Conservation (phyloP, 2,329 filamentous ascomycete genomes). For the Aspergillus fumigatiaffinis region DNA sequence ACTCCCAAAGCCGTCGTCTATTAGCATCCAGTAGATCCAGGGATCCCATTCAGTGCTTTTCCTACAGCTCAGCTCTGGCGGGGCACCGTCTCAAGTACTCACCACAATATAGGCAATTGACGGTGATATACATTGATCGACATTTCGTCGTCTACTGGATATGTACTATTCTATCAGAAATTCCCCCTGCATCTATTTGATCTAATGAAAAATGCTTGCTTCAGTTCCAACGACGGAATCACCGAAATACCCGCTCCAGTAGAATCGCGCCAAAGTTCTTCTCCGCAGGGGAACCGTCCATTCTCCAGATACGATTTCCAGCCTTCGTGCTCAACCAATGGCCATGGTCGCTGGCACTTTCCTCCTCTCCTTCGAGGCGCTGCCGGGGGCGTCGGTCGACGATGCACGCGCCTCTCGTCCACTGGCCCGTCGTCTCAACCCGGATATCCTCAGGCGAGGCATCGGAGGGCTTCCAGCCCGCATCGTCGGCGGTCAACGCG, state of each 20-base stretch:
- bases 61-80: too few relatives aligned
- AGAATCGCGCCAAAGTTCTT: conserved; percentile 63
- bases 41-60: too few relatives aligned
- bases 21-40: too few relatives aligned
- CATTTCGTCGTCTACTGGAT: too few relatives aligned
- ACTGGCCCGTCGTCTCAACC: conserved; percentile 86
- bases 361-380: conserved; percentile 46
- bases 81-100: too few relatives aligned
- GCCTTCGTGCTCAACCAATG: conserved; percentile 70
- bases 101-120: too few relatives aligned
- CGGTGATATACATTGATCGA: too few relatives aligned
- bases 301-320: conserved; percentile 77
- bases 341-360: conserved; percentile 65
- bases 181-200: background rate
- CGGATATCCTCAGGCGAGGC: conserved; percentile 72
- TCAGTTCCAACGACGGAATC: background rate
- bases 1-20: too few relatives aligned
- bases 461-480: conserved; percentile 42
- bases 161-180: background rate
- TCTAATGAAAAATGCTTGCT: background rate
- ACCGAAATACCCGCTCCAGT: conserved; percentile 59
- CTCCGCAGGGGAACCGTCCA: conserved; percentile 65
- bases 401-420: conserved; percentile 89
- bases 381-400: conserved; percentile 64
- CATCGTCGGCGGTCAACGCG: conserved; percentile 53